Base-by-base conservation (phyloP, 352 stramenopile genomes). In the Peronosclerospora sorghi region DNA sequence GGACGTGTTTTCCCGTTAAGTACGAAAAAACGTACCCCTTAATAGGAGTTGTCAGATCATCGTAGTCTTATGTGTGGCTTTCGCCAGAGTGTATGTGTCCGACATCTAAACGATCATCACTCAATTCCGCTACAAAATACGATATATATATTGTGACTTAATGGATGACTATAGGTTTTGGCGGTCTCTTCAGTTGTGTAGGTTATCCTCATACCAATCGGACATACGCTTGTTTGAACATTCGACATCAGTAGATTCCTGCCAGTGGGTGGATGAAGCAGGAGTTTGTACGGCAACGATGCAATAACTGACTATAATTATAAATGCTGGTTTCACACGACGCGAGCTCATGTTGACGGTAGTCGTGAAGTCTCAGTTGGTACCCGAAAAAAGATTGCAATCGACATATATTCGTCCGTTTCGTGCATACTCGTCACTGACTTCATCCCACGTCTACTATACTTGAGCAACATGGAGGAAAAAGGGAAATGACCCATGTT, bases 351-450 rank as follows among this genome's bases (percentile, higher is more conserved):
- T 26, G 21, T 26, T 3, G 6, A 26, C 6, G 4, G 21, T 7
- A 26, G 21, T 26, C 27, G 26, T 34, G 56, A 87, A 83, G 74
- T 73, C 75, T 87, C 73, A 83, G 75, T 35, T 85, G 75, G 75
- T 87, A 87, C 75, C 75, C 75, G 75, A 87, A 87, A 87, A 82
- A 76, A 26, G 21, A 58, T 83, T 85, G 75, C 70, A 86, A 88
- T 88, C 75, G 75, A 80, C 75, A 81, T 88, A 73, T 84, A 86
- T 86, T 88, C 73, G 73, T 88, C 73, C 75, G 75, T 83, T 79
- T 46, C 54, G 71, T 58, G 75, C 70, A 74, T 54, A 30, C 77
- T 83, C 70, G 56, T 87, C 75, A 87, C 48, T 62, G 75, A 72
- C 69, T 77, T 72, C 50, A 41, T n/a, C n/a, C n/a, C n/a, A 41